phyloP scores from a whole-genome alignment of 495 filamentous ascomycete species.

The Penicillium coffeae region DNA sequence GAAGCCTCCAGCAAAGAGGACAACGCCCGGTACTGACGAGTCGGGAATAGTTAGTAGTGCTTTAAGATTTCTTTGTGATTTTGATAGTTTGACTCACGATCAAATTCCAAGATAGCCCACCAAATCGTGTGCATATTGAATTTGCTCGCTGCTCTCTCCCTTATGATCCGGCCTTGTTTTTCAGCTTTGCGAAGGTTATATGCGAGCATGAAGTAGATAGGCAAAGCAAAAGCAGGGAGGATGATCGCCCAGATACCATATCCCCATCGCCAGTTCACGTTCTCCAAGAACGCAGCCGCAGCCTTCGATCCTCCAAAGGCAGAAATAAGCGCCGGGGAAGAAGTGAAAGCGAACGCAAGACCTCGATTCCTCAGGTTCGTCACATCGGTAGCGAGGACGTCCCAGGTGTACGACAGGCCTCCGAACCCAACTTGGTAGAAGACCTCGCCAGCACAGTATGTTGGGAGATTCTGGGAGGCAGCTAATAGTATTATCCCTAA shows the following conservation, averaged over 20 bases:
- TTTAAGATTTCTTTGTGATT: too few relatives aligned
- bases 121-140: background rate
- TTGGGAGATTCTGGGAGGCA: constrained; percentile 38
- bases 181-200: constrained; percentile 8
- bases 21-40: constrained; percentile 32
- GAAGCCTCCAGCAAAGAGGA: constrained; percentile 50
- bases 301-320: constrained; percentile 20
- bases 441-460: constrained; percentile 35
- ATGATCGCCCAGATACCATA: constrained; percentile 55
- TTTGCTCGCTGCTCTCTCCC: background rate
- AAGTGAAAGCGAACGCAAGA: constrained; percentile 52
- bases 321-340: constrained; percentile 47
- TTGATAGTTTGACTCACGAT: constrained; percentile 1
- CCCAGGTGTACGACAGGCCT: constrained; percentile 54
- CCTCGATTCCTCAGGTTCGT: constrained; percentile 57
- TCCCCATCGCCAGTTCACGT: constrained; percentile 51
- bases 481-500: constrained; percentile 45
- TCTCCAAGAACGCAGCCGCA: constrained; percentile 35
- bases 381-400: constrained; percentile 49
- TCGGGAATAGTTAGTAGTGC: background rate
- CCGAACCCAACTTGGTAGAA: constrained; percentile 50
- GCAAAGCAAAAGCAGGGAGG: constrained; percentile 45
- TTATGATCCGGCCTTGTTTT: background rate
- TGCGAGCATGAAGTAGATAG: constrained; percentile 32
- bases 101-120: constrained; percentile 9